Conservation (phyloP, 2,329 filamentous ascomycete species). For the Fusarium sp. region DNA sequence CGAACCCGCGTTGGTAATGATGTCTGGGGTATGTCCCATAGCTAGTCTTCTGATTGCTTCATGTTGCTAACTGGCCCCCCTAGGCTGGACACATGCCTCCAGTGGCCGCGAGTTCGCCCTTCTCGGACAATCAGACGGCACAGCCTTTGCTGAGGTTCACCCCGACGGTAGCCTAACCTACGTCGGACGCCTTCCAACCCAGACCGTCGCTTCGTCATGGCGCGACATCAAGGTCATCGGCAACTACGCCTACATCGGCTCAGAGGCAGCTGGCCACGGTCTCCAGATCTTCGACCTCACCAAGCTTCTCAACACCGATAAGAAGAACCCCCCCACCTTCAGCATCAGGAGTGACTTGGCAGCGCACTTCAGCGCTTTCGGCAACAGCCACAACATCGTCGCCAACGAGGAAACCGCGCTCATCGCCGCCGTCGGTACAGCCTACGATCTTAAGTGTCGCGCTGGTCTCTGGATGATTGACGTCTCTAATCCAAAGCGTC, state of each 20-base stretch:
- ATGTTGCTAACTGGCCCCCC: background rate
- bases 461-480: constrained; percentile 13
- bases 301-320: constrained; percentile 54
- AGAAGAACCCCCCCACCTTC: constrained; percentile 1
- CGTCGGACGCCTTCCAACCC: constrained; percentile 52
- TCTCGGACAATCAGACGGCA: constrained; percentile 6
- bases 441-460: constrained; percentile 1
- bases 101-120: constrained; percentile 13
- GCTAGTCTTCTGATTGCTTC: fast-evolving
- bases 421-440: background rate
- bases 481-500: background rate
- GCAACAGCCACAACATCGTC: constrained; percentile 15
- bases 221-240: constrained; percentile 55
- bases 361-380: background rate
- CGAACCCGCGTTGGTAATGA: constrained; percentile 5
- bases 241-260: constrained; percentile 51
- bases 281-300: constrained; percentile 73
- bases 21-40: background rate
- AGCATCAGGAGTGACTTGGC: constrained; percentile 2
- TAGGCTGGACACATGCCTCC: constrained; percentile 7
- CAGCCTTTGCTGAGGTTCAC: background rate
- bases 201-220: constrained; percentile 50
- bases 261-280: constrained; percentile 60
- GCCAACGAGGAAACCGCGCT: background rate
- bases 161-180: constrained; percentile 5